Evolutionary conservation across 2,329 filamentous ascomycete species (phyloP), one percentile per base, ranked within the genome.

Genomic region (Pyricularia pennisetigena): DNA sequence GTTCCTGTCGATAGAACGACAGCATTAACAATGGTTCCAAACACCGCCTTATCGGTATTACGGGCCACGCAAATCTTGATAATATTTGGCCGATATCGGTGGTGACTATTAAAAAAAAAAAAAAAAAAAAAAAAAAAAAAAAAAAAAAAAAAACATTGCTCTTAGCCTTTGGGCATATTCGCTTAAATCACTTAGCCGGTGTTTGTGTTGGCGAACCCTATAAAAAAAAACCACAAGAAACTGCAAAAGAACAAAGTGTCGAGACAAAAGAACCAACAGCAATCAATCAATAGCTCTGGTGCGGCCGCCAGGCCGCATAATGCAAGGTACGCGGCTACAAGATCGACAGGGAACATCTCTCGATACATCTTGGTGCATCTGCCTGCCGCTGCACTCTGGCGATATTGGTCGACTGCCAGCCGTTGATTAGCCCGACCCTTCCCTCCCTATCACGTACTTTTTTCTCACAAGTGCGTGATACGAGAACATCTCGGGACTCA

Each of bases 281-380:
- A 4, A 61, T 2, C 57, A 24, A 24, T 26, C 24, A 26, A 61
- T 26, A 61, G n/a, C n/a, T 24, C n/a, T 61, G 57, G 57, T 24
- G 57, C 23, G 23, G 57, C 64, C 16, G 32, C n/a, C n/a, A 24
- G 64, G 64, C 23, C 30, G 64, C 64, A 66, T 66, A 49, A 66
- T 66, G 64, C 64, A 66, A 66, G 64, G 64, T 66, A 66, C 64
- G 64, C 16, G 64, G 32, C 26, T 16, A 14, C 23, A 66, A 23
- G 64, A 66, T 66, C 35, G 64, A n/a, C 64, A 29, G 57, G 57
- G 57, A 61, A 61, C 57, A 61, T 61, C 12, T 23, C n/a, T n/a
- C n/a, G n/a, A 61, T 61, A 61, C 57, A 61, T 26, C 24, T 23
- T 26, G 57, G 57, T 61, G n/a, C 57, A 61, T 61, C 41, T n/a